A percentile compares a stretch with the other conserved stretches of the same genome.
phyloP scores from a whole-genome alignment of 495 filamentous ascomycete species.

The Penicillium crystallinum region DNA sequence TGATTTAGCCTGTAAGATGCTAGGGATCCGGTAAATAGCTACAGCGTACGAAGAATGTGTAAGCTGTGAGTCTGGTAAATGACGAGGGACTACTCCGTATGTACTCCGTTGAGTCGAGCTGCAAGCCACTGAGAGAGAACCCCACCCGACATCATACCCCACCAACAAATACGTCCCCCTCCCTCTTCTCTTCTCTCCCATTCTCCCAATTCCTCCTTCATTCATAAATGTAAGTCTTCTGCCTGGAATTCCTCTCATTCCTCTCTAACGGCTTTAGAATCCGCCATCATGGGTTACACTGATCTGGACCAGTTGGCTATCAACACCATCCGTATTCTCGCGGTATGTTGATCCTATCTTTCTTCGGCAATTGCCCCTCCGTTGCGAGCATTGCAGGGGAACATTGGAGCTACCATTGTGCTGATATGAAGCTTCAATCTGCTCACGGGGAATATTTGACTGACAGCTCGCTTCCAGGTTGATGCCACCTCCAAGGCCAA shows the following conservation, averaged over 20 bases:
- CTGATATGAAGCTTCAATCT: background rate
- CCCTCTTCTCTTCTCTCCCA: constrained; percentile 20
- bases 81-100: background rate
- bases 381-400: constrained; percentile 4
- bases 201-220: constrained; percentile 13
- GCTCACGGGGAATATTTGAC: constrained; percentile 13
- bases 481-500: constrained; percentile 96
- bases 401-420: background rate
- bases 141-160: constrained; percentile 34
- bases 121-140: constrained; percentile 6
- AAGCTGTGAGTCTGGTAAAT: background rate
- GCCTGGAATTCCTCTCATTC: constrained; percentile 11
- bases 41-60: too few species aligned
- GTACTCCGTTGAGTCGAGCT: background rate
- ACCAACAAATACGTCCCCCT: constrained; percentile 33
- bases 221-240: constrained; percentile 10
- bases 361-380: constrained; percentile 6
- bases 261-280: constrained; percentile 25
- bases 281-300: constrained; percentile 78
- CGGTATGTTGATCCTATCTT: constrained; percentile 51
- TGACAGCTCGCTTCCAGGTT: constrained; percentile 52
- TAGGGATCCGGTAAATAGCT: background rate
- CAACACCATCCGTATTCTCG: constrained; percentile 95
- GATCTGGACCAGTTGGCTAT: constrained; percentile 84
- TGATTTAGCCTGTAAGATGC: background rate